phyloP scores from a whole-genome alignment of 345 rosid species.

The Eutrema japonicum region DNA sequence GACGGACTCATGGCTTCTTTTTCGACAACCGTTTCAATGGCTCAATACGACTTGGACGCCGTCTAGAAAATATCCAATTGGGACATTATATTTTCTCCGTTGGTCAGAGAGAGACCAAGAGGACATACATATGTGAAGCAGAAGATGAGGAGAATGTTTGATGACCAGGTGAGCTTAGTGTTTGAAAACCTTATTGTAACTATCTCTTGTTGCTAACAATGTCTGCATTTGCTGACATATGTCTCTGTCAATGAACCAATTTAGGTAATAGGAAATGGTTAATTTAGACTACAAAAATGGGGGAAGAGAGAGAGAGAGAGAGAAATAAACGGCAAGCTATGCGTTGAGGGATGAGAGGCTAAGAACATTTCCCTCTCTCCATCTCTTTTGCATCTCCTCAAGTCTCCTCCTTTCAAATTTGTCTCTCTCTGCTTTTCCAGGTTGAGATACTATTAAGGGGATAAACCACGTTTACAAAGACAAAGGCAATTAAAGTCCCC shows the following conservation, averaged over 20 bases:
- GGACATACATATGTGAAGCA: not conserved
- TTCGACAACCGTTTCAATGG: conserved; percentile 10
- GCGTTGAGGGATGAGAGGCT: conserved; percentile 41
- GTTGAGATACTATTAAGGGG: conserved; percentile 38
- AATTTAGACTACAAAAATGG: conserved; percentile 28
- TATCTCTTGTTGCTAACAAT: not conserved
- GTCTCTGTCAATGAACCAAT: conserved; percentile 37
- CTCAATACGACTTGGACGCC: conserved; percentile 1
- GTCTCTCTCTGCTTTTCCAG: conserved; percentile 39
- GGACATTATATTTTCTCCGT: conserved; percentile 13
- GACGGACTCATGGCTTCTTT: conserved; percentile 20
- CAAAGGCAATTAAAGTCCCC: conserved; percentile 22
- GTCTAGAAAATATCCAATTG: conserved; percentile 1
- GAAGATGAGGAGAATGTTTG: conserved; percentile 15
- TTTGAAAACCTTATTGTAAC: not conserved
- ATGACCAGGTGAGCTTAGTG: conserved; percentile 25
- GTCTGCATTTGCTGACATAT: not conserved
- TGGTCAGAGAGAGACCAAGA: conserved; percentile 10
- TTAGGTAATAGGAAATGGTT: conserved; percentile 20
- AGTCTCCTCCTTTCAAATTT: conserved; percentile 12
- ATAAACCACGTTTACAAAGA: conserved; percentile 36
- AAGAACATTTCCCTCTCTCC: conserved; percentile 41
- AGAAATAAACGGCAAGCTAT: conserved; percentile 34
- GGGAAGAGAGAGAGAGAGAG: conserved; percentile 18
- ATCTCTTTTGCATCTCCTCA: conserved; percentile 44